phyloP scores from a whole-genome alignment of 345 rosid species.

The Pugionium dolabratum region DNA sequence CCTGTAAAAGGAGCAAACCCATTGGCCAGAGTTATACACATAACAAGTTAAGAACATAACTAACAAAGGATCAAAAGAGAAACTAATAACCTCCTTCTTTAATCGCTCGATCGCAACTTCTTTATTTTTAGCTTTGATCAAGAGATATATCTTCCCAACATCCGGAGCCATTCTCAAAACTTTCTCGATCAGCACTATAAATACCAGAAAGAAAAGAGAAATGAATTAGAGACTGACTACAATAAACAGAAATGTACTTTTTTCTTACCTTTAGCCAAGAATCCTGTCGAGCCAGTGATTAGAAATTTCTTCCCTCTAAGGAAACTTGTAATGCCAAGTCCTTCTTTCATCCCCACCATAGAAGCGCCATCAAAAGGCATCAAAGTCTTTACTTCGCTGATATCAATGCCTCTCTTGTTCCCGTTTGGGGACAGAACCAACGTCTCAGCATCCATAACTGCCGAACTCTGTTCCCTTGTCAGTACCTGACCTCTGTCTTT shows the following conservation, averaged over 20 bases:
- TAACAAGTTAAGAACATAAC: neutral
- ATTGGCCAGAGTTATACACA: slow-evolving; percentile 18
- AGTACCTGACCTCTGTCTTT: slow-evolving; percentile 50
- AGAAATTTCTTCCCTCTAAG: slow-evolving; percentile 71
- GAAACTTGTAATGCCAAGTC: slow-evolving; percentile 84
- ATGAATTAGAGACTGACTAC: too few relatives aligned
- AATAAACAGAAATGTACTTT: neutral
- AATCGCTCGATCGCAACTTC: slow-evolving; percentile 77
- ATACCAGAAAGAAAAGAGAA: neutral
- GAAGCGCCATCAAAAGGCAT: slow-evolving; percentile 51
- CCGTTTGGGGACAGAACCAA: slow-evolving; percentile 60
- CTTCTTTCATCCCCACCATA: slow-evolving; percentile 61
- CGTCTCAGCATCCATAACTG: slow-evolving; percentile 58
- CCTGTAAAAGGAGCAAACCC: slow-evolving; percentile 43
- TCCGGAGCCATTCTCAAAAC: slow-evolving; percentile 79
- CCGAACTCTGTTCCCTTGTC: slow-evolving; percentile 45
- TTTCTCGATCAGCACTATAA: slow-evolving; percentile 83
- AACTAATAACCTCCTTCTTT: slow-evolving; percentile 59
- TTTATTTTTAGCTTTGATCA: slow-evolving; percentile 74
- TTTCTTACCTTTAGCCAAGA: slow-evolving; percentile 76
- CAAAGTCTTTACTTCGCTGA: slow-evolving; percentile 54
- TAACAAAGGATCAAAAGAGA: neutral
- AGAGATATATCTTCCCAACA: slow-evolving; percentile 78
- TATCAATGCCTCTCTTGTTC: slow-evolving; percentile 46
- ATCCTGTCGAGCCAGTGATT: slow-evolving; percentile 91